Evolutionary conservation across 1,284 basidiomycete species (phyloP), one percentile per base, ranked within the genome.

Genomic region (Malassezia japonica): DNA sequence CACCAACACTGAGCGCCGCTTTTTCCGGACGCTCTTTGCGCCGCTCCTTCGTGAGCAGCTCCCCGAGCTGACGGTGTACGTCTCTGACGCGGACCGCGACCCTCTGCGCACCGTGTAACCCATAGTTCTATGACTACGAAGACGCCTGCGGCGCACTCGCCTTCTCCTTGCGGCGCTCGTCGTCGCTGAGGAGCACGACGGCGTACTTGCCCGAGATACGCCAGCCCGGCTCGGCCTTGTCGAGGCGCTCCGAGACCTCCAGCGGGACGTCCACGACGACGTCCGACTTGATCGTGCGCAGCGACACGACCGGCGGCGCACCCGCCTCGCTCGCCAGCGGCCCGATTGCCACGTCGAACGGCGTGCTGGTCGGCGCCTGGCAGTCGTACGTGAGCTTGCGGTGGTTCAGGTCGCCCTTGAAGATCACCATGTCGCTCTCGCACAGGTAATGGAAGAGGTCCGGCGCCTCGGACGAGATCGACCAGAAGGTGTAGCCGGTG

Each of bases 401-500:
- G 75, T 87, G 86, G 75, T 95, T 95, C 38, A 95, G 77, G 70
- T 94, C 91, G 34, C 67, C 90, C 77, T 96, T 96, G 82, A 94
- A 96, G 76, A 87, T 82, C 69, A 95, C 91, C 36, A 95, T 81
- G 72, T 96, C 85, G 27, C 86, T 88, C 36, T 83, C 83, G 57
- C 86, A 84, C 40, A 96, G 82, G 74, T 94, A 83, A 48, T 94
- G 79, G 81, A 94, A 95, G 44, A 95, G 79, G 80, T 95, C 91
- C 27, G 69, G 69, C 13, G 67, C 67, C 53, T 71, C 89, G 45
- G 80, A 79, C 64, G 85, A 84, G 50, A 96, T 76, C 59, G 90
- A 86, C 90, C 90, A 94, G 77, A 76, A 73, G 8, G 70, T 74
- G 57, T 72, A 72, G 35, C 59, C 69, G 10, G 67, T 64, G 56